Evolutionary conservation across 169 alveolate genomes (phyloP).

Genomic region (Plasmodium fragile): DNA sequence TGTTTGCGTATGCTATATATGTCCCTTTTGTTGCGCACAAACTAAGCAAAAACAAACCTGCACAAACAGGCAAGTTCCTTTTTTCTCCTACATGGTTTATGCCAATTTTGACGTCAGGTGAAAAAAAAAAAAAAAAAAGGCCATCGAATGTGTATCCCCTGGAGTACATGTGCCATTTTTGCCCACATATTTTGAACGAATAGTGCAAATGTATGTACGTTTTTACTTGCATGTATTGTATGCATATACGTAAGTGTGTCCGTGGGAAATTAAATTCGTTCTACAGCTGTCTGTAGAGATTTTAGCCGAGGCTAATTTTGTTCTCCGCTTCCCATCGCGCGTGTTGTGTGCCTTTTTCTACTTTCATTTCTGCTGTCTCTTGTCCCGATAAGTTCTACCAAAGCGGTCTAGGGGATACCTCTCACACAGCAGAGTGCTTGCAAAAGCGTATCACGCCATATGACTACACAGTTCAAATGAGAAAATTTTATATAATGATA

Average conservation of each 20-base stretch:
- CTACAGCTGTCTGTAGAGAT: neutral
- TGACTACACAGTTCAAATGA: neutral
- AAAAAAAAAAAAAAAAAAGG: slow-evolving; percentile 1
- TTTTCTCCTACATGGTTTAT: neutral
- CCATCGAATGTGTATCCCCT: neutral
- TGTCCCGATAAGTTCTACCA: neutral
- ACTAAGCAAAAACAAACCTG: neutral
- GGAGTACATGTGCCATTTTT: neutral
- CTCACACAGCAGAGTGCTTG: neutral
- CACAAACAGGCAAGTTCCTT: neutral
- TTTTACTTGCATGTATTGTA: neutral
- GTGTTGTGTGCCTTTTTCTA: neutral
- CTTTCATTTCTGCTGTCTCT: neutral
- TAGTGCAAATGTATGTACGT: neutral
- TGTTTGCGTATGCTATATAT: neutral
- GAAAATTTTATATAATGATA: slow-evolving; percentile 45
- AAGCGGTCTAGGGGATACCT: neutral
- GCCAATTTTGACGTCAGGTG: neutral
- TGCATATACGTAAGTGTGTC: neutral
- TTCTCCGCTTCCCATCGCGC: neutral
- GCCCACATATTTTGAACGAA: neutral
- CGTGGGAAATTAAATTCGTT: neutral
- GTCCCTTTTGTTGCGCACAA: neutral
- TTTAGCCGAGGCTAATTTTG: neutral
- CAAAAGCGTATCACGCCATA: neutral